phyloP scores from a whole-genome alignment of 805 yeast species.

The Suhomyces canberraensis region DNA sequence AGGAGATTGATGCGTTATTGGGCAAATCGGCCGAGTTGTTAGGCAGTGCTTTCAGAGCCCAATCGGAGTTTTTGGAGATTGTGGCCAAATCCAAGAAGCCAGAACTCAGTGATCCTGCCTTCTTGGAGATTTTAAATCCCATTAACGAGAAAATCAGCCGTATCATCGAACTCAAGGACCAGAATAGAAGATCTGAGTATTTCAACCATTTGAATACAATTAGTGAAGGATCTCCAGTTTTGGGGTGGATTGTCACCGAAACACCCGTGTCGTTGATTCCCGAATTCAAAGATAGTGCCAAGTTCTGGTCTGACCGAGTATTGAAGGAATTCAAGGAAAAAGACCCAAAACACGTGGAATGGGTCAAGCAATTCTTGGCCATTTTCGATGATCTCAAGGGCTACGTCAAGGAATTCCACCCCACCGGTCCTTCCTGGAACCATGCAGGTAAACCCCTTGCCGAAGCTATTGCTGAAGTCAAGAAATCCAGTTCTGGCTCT shows the following conservation, averaged over 20 bases:
- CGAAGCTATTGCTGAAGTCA: slow-evolving; percentile 39
- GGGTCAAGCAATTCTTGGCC: slow-evolving; percentile 69
- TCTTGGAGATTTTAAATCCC: slow-evolving; percentile 61
- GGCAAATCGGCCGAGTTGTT: slow-evolving; percentile 52
- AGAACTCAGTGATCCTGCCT: slow-evolving; percentile 49
- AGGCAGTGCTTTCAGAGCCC: slow-evolving; percentile 54
- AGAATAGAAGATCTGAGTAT: slow-evolving; percentile 62
- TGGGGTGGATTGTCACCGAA: slow-evolving; percentile 83
- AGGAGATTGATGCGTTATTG: slow-evolving; percentile 53
- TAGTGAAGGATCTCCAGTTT: slow-evolving; percentile 83
- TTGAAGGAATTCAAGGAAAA: slow-evolving; percentile 78
- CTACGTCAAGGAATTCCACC: slow-evolving; percentile 73
- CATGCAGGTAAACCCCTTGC: slow-evolving; percentile 55
- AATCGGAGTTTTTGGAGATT: slow-evolving; percentile 55
- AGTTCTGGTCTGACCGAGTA: slow-evolving; percentile 90
- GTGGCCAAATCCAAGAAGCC: slow-evolving; percentile 67
- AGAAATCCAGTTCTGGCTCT: slow-evolving; percentile 5
- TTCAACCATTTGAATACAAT: slow-evolving; percentile 76
- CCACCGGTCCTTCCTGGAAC: slow-evolving; percentile 84
- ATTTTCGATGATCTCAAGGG: slow-evolving; percentile 67
- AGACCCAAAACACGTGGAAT: slow-evolving; percentile 66
- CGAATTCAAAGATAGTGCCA: slow-evolving; percentile 87
- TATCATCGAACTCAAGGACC: slow-evolving; percentile 67
- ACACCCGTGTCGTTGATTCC: slow-evolving; percentile 75
- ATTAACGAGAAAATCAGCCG: slow-evolving; percentile 57